Evolutionary conservation across 2,329 filamentous ascomycete genomes (phyloP).

Genomic region (Rutstroemia sp.): DNA sequence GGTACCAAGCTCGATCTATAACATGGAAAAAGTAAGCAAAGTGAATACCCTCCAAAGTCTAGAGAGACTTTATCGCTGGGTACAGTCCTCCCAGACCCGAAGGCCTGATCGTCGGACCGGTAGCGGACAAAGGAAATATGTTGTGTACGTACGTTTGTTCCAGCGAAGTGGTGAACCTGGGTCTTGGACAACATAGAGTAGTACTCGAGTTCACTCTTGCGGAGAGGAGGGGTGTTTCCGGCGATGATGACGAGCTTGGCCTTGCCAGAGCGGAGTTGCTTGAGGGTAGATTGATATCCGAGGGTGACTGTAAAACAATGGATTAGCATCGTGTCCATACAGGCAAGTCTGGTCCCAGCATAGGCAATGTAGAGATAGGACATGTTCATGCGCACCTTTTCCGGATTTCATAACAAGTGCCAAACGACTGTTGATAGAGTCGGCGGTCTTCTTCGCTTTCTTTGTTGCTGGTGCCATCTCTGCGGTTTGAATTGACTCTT

Average conservation of each 20-base stretch:
- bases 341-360: background rate
- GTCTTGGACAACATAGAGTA: conserved; percentile 92
- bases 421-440: conserved; percentile 60
- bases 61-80: conserved; percentile 86
- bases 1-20: conserved; percentile 94
- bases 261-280: conserved; percentile 90
- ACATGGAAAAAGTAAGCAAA: conserved; percentile 45
- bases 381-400: too few relatives aligned
- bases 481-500: conserved; percentile 32
- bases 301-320: conserved; percentile 58
- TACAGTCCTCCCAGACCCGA: conserved; percentile 36
- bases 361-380: background rate
- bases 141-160: conserved; percentile 86
- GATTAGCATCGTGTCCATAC: conserved; percentile 7
- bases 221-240: conserved; percentile 94
- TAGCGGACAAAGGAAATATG: conserved; percentile 22
- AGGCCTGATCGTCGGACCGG: conserved; percentile 13
- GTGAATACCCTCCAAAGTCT: conserved; percentile 79
- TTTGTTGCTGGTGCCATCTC: conserved; percentile 42
- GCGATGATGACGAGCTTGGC: conserved; percentile 96
- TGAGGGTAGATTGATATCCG: conserved; percentile 84
- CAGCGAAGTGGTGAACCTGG: conserved; percentile 93
- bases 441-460: conserved; percentile 80
- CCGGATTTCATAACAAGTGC: conserved; percentile 58
- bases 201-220: conserved; percentile 96